These are phyloP conservation scores for Podospora bellae-mahoneyi DNA, from an alignment of 495 filamentous ascomycete genomes.

Conservation along the genomic window DNA sequence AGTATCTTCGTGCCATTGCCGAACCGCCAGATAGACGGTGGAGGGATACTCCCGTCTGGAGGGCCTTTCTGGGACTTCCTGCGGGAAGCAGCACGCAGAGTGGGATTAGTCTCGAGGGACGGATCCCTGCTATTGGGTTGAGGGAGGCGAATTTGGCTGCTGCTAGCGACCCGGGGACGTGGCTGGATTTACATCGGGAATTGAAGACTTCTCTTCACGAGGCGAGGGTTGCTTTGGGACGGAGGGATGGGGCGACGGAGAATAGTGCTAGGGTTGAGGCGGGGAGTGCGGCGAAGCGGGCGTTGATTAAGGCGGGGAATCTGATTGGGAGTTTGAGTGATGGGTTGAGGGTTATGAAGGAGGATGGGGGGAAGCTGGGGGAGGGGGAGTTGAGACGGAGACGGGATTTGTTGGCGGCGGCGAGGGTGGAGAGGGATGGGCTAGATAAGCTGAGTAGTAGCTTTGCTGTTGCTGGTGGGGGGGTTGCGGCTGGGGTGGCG, in stretches of 20 bases:
- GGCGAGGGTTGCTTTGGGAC: constrained; percentile 68
- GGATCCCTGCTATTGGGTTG: constrained; percentile 34
- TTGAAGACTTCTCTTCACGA: constrained; percentile 81
- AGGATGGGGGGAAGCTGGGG: constrained; percentile 51
- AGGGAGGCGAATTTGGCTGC: constrained; percentile 39
- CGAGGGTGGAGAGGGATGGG: constrained; percentile 79
- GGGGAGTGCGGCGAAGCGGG: constrained; percentile 74
- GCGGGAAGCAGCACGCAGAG: constrained; percentile 23
- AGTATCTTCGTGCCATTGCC: constrained; percentile 79
- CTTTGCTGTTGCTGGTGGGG: constrained; percentile 50
- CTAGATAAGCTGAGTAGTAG: constrained; percentile 76
- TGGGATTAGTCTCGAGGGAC: constrained; percentile 46
- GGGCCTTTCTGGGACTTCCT: constrained; percentile 82
- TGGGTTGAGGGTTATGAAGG: constrained; percentile 58
- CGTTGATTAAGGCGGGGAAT: constrained; percentile 68
- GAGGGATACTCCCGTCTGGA: constrained; percentile 81
- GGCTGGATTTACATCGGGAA: constrained; percentile 82
- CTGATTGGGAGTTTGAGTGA: constrained; percentile 66
- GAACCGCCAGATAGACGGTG: constrained; percentile 71
- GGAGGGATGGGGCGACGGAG: constrained; percentile 68
- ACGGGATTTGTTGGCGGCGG: constrained; percentile 72
- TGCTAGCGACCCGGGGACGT: constrained; percentile 72
- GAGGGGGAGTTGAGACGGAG: constrained; percentile 85
- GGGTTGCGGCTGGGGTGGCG: constrained; percentile 14
- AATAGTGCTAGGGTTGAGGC: constrained; percentile 57